Base-by-base conservation (phyloP, 2,329 filamentous ascomycete species). In the Hymenoscyphus linearis region DNA sequence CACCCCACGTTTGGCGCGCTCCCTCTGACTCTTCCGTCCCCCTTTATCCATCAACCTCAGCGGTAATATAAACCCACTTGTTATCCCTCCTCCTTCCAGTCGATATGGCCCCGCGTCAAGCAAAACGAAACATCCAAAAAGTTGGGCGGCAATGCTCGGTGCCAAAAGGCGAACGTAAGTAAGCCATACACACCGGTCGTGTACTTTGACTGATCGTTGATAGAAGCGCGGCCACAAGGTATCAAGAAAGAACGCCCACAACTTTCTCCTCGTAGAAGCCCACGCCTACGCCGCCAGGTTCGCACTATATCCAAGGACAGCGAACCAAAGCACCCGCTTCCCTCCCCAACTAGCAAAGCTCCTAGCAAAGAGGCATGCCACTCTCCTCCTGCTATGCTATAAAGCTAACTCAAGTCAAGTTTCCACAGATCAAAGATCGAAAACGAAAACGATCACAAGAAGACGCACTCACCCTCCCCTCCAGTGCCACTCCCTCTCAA, bases 361-460 rank as follows among this genome's bases (percentile, higher is more conserved):
- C 60, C 61, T 16, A 16, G 58, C 36, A 65, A 62, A 64, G 52
- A 68, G 62, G 61, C 40, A 65, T 65, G 55, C 18, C 27, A 58
- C 62, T 44, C 37, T 64, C 59, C 59, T 57, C 50, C 53, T 58
- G 31, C 26, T 61, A 62, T 50, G 55, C 61, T 61, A 64, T 57
- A 60, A 64, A 67, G 62, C 65, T 69, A 66, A 67, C 55, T 57
- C 26, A 61, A 62, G 60, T 64, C 57, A 66, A 66, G 57, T 64
- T 64, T 64, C 59, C 13, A 60, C 61, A 63, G 58, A 37, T 22
- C 58, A 34, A 64, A 31, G 57, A 66, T 55, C 66, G 60, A 55
- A 27, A 36, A 67, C 64, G 62, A 66, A 65, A 68, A 64, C 61
- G 52, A 64, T 40, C 60, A 37, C 59, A 60, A 65, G 62, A 66